Conservation (phyloP, 2,329 filamentous ascomycete genomes). For the Colletotrichum filicis region DNA sequence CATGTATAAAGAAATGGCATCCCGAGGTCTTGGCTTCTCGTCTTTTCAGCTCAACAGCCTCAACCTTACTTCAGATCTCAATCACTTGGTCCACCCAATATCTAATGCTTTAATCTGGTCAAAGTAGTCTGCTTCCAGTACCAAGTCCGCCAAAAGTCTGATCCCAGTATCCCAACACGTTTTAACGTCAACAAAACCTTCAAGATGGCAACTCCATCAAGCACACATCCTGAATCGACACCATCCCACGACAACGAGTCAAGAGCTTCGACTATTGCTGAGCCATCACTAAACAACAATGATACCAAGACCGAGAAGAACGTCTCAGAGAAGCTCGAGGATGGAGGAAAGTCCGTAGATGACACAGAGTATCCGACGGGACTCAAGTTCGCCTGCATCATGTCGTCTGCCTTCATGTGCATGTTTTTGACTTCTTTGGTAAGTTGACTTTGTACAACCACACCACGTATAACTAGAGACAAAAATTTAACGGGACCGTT, state of each 20-base stretch:
- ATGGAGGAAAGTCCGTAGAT: not conserved
- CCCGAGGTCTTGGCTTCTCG: not conserved
- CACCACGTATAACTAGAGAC: not conserved
- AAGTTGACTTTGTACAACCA: not conserved
- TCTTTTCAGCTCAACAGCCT: not conserved
- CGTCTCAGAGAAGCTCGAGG: not conserved
- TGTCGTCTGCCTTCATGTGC: conserved; percentile 38
- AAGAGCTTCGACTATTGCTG: not conserved
- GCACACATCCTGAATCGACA: not conserved
- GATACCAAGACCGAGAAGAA: not conserved
- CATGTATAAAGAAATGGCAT: not conserved
- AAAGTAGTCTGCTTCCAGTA: not conserved
- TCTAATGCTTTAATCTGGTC: not conserved
- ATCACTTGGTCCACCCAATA: not conserved
- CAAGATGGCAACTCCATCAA: not conserved
- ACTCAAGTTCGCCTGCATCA: conserved; percentile 29
- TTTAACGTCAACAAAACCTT: not conserved
- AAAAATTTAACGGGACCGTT: not conserved
- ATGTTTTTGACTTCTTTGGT: conserved; percentile 41
- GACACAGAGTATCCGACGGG: conserved; percentile 3
- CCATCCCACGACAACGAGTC: not conserved
- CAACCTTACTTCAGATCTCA: not conserved
- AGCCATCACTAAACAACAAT: not conserved
- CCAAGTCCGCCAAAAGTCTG: not conserved
- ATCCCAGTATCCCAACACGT: not conserved